phyloP scores from a whole-genome alignment of 148 eudicot genomes.

The Chenopodium suecicum region DNA sequence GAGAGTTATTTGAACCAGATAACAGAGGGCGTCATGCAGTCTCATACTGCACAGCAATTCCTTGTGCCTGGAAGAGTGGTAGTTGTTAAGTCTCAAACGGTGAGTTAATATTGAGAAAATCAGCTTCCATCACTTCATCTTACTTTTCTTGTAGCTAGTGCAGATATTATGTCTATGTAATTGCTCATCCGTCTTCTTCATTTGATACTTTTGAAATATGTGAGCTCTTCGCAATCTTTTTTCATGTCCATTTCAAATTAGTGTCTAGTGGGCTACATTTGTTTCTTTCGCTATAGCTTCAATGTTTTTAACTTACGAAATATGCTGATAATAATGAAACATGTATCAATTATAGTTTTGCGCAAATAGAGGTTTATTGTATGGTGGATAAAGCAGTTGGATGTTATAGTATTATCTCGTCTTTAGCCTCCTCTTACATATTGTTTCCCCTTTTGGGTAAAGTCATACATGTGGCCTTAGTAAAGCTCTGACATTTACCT shows the following conservation, averaged over 20 bases:
- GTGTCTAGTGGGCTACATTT: not conserved
- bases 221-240: not conserved
- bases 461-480: slow-evolving; percentile 2
- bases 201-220: not conserved
- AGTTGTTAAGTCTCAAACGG: slow-evolving; percentile 79
- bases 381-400: not conserved
- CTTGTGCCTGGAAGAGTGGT: slow-evolving; percentile 81
- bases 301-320: not conserved
- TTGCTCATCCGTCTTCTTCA: not conserved
- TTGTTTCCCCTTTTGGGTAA: not conserved
- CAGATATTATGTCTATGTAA: not conserved
- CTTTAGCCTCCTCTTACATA: not conserved
- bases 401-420: not conserved
- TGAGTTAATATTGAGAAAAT: slow-evolving; percentile 41
- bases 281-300: not conserved
- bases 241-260: not conserved
- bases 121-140: not conserved
- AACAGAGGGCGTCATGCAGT: slow-evolving; percentile 75
- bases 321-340: not conserved
- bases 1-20: slow-evolving; percentile 61
- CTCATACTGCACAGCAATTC: slow-evolving; percentile 57
- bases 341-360: not conserved
- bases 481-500: slow-evolving; percentile 11
- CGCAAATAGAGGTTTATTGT: not conserved
- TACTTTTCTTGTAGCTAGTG: not conserved